These are phyloP conservation scores for Venturia aucupariae DNA, from an alignment of 2,329 filamentous ascomycete species.

Conservation along the genomic window DNA sequence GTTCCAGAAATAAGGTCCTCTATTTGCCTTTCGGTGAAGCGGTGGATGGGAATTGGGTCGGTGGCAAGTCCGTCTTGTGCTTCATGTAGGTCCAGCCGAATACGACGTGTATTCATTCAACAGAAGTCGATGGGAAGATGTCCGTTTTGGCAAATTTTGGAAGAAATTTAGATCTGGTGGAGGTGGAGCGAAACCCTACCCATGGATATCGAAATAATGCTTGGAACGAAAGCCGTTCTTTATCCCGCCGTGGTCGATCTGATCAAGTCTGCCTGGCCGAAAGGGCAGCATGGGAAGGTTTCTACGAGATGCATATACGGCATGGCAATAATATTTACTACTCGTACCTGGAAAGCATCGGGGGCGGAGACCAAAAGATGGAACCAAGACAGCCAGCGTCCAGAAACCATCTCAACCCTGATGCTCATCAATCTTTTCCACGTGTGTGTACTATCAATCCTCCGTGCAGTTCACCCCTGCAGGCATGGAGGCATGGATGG, in stretches of 20 bases:
- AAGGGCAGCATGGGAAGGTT: background rate
- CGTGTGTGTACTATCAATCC: background rate
- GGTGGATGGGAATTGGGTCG: background rate
- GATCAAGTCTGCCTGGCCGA: background rate
- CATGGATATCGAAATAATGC: background rate
- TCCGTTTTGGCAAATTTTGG: background rate
- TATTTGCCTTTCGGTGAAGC: background rate
- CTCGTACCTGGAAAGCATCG: background rate
- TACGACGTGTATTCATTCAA: constrained; percentile 6
- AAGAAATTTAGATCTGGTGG: background rate
- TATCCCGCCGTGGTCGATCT: background rate
- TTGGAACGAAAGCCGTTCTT: constrained; percentile 2
- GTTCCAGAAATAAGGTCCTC: background rate
- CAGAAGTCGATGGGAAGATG: background rate
- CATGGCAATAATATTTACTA: background rate
- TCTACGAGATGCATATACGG: background rate
- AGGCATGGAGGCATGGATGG: no score
- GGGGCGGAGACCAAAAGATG: background rate
- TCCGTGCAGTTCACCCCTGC: background rate
- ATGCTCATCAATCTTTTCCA: constrained; percentile 7
- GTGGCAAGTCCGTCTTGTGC: background rate
- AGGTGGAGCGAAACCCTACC: background rate
- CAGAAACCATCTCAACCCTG: constrained; percentile 1
- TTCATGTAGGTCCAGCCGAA: background rate
- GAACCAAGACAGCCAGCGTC: background rate